Percentiles rank a stretch among this genome's conserved stretches.
These are phyloP conservation scores for Backusella tarrabulga DNA, from an alignment of 192 early-diverging fungal genomes.

Conservation along the genomic window DNA sequence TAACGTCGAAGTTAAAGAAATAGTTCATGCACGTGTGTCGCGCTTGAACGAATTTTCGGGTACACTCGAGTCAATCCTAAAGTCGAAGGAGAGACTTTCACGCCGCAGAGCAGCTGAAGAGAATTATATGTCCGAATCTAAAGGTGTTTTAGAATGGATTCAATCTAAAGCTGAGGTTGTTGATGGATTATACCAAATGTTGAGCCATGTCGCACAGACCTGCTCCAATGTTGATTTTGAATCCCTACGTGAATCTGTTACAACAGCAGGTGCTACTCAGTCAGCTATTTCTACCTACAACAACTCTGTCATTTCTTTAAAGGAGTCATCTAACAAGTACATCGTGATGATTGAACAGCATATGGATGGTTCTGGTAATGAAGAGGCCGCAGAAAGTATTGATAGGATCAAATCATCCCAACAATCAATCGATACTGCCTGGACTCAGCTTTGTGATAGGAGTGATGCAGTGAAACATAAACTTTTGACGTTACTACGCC, in stretches of 20 bases:
- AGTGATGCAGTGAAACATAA: neutral
- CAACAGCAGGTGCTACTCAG: conserved; percentile 10
- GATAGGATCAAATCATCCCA: conserved; percentile 5
- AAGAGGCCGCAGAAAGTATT: conserved; percentile 8
- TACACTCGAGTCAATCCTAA: conserved; percentile 21
- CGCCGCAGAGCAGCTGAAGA: conserved; percentile 19
- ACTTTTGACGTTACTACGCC: neutral
- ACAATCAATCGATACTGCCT: conserved; percentile 12
- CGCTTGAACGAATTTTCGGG: conserved; percentile 18
- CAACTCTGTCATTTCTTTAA: conserved; percentile 14
- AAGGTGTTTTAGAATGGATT: conserved; percentile 23
- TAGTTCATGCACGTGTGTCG: neutral
- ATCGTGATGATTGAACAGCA: conserved; percentile 15
- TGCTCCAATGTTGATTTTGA: neutral
- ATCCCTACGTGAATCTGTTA: neutral
- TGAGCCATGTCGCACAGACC: neutral
- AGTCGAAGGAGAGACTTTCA: conserved; percentile 25
- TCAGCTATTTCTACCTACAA: conserved; percentile 13
- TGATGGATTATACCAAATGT: neutral
- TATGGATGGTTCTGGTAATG: neutral
- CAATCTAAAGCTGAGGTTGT: neutral
- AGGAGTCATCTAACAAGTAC: conserved; percentile 6
- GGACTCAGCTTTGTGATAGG: conserved; percentile 7
- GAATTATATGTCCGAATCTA: conserved; percentile 19
- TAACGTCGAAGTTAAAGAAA: conserved; percentile 16